Conservation (phyloP, 2,329 filamentous ascomycete genomes). For the Alternaria tenuissima region DNA sequence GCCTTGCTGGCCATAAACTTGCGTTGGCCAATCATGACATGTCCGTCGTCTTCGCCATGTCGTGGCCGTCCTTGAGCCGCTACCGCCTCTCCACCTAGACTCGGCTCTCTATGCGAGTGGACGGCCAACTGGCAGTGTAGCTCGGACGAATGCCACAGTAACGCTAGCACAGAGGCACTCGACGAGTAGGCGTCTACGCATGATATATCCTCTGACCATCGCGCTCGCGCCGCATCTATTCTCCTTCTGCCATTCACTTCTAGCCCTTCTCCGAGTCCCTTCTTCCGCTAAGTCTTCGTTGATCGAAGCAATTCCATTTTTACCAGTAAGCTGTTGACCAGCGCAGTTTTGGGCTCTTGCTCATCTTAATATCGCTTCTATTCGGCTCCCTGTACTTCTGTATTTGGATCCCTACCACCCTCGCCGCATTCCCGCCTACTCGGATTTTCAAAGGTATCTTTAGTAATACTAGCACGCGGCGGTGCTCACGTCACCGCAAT, state of each 20-base stretch:
- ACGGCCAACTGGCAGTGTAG: constrained; percentile 42
- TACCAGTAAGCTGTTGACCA: constrained; percentile 56
- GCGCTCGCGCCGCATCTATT: constrained; percentile 40
- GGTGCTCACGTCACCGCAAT: constrained; percentile 49
- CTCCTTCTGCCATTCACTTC: constrained; percentile 46
- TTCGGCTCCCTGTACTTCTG: constrained; percentile 30
- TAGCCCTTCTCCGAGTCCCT: constrained; percentile 38
- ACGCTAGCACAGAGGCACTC: constrained; percentile 34
- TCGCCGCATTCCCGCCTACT: constrained; percentile 28
- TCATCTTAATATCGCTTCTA: constrained; percentile 45
- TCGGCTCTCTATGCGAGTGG: constrained; percentile 37
- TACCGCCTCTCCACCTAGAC: constrained; percentile 37
- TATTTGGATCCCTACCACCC: constrained; percentile 29
- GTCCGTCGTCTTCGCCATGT: constrained; percentile 34
- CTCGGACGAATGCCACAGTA: constrained; percentile 38
- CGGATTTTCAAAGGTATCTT: constrained; percentile 40
- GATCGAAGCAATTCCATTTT: constrained; percentile 54
- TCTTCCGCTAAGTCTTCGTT: constrained; percentile 51
- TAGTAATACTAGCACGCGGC: constrained; percentile 50
- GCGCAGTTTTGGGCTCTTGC: constrained; percentile 46
- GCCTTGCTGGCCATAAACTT: constrained; percentile 25
- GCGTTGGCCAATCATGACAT: constrained; percentile 39
- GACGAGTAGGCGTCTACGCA: constrained; percentile 40
- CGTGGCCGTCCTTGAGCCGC: constrained; percentile 49
- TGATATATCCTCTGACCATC: constrained; percentile 45